Conservation (phyloP, 2,329 filamentous ascomycete genomes). For the Stemphylium lycopersici region DNA sequence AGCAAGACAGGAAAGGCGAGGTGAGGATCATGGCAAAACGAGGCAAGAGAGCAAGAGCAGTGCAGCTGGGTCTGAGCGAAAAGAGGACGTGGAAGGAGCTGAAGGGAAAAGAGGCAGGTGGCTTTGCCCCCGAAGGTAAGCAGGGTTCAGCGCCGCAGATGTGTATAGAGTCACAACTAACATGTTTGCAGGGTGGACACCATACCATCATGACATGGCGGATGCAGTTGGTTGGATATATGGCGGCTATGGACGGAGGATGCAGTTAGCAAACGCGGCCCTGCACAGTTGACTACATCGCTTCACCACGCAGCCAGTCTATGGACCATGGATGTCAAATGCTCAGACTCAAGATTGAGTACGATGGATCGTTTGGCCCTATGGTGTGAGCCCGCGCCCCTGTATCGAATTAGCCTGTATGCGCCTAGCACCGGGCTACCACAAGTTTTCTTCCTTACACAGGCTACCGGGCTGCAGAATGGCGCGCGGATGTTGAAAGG, state of each 20-base stretch:
- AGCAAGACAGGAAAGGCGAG: constrained; percentile 42
- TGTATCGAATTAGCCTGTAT: constrained; percentile 1
- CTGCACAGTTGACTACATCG: constrained; percentile 24
- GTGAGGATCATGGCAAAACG: constrained; percentile 41
- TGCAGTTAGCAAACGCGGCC: constrained; percentile 39
- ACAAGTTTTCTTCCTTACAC: neutral
- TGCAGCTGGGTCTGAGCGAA: constrained; percentile 37
- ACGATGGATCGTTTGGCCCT: neutral
- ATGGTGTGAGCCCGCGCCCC: neutral
- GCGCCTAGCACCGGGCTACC: neutral
- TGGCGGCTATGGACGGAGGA: constrained; percentile 40
- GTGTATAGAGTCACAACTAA: neutral
- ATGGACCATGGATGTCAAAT: constrained; percentile 10
- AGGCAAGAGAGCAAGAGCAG: constrained; percentile 30
- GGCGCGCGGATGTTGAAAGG: neutral
- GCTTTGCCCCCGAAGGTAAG: constrained; percentile 38
- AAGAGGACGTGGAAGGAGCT: constrained; percentile 40
- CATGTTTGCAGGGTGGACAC: constrained; percentile 34
- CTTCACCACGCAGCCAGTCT: constrained; percentile 10
- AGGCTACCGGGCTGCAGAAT: neutral
- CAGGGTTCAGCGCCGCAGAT: neutral
- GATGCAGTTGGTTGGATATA: constrained; percentile 47
- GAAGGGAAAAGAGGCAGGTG: constrained; percentile 32
- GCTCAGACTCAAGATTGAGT: neutral
- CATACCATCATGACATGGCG: constrained; percentile 45